Evolutionary conservation across 163 green algal species (phyloP).

Genomic region (Scenedesmus sp.): DNA sequence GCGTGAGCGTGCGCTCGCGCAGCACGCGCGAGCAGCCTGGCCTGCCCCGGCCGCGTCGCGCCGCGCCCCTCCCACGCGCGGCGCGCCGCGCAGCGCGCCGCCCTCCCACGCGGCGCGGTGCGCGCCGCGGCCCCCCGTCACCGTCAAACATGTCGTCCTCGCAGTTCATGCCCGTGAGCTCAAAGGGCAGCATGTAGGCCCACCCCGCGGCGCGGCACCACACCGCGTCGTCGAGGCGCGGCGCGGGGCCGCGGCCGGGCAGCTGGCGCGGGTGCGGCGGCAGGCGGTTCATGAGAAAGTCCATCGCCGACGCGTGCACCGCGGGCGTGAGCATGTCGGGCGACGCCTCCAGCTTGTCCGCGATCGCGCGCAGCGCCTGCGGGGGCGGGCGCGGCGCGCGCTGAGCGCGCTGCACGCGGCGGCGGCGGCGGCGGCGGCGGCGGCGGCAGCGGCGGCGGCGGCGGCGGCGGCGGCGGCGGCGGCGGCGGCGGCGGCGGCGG

Average conservation of each 20-base stretch:
- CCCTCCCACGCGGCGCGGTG: no score
- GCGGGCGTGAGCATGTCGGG: slow-evolving; percentile 52
- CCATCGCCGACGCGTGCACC: slow-evolving; percentile 55
- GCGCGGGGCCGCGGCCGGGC: slow-evolving; percentile 38
- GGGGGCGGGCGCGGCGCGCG: no score
- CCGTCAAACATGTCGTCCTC: slow-evolving; percentile 34
- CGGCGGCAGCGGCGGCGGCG: no score
- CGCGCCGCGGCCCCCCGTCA: slow-evolving; percentile 1
- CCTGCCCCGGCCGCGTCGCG: background rate
- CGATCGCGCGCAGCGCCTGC: slow-evolving; percentile 60
- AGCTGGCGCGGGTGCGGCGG: slow-evolving; percentile 71
- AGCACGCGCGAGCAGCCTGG: background rate
- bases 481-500: no score
- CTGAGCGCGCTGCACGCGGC: no score
- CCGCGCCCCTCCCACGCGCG: background rate
- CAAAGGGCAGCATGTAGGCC: slow-evolving; percentile 39
- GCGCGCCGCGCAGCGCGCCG: background rate
- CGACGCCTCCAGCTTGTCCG: slow-evolving; percentile 57
- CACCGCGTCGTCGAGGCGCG: slow-evolving; percentile 33
- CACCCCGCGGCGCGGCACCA: slow-evolving; percentile 23
- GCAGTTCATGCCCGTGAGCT: slow-evolving; percentile 34
- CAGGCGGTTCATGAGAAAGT: slow-evolving; percentile 63
- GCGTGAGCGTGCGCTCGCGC: no score
- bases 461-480: no score
- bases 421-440: no score